Conservation (phyloP, 1,284 basidiomycete genomes). For the Neolentinus lepideus region DNA sequence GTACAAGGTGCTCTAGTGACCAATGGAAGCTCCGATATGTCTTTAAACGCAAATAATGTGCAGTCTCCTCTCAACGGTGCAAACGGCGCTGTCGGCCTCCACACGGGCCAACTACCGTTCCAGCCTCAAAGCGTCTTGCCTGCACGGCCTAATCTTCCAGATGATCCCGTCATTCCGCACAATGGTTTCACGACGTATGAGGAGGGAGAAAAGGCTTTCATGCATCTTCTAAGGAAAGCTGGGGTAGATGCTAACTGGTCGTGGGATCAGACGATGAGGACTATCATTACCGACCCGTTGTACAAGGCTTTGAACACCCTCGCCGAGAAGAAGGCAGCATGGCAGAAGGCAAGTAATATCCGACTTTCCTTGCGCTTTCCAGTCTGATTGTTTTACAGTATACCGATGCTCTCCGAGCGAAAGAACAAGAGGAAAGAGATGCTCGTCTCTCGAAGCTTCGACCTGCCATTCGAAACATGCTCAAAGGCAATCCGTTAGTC, state of each 20-base stretch:
- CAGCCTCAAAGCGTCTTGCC: conserved; percentile 56
- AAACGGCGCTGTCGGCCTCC: conserved; percentile 37
- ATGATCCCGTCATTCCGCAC: conserved; percentile 79
- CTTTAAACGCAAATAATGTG: conserved; percentile 24
- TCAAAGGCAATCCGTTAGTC: conserved; percentile 78
- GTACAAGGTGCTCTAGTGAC: conserved; percentile 15
- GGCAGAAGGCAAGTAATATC: conserved; percentile 67
- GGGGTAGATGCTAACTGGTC: conserved; percentile 90
- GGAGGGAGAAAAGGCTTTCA: conserved; percentile 93
- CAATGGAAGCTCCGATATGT: conserved; percentile 21
- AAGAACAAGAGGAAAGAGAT: conserved; percentile 77
- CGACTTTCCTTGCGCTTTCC: conserved; percentile 8
- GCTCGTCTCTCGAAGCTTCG: conserved; percentile 75
- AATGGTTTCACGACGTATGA: conserved; percentile 83
- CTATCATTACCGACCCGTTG: conserved; percentile 95
- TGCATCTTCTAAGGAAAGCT: conserved; percentile 80
- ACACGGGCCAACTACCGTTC: conserved; percentile 51
- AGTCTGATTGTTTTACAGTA: conserved; percentile 41
- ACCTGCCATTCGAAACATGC: conserved; percentile 77
- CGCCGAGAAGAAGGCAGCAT: conserved; percentile 91
- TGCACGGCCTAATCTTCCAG: conserved; percentile 69
- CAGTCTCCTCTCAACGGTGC: conserved; percentile 36
- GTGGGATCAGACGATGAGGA: conserved; percentile 98
- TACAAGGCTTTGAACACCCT: conserved; percentile 93
- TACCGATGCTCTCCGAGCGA: conserved; percentile 53